Evolutionary conservation across 345 rosid species (phyloP).

Genomic region (Eucalyptus globulus): DNA sequence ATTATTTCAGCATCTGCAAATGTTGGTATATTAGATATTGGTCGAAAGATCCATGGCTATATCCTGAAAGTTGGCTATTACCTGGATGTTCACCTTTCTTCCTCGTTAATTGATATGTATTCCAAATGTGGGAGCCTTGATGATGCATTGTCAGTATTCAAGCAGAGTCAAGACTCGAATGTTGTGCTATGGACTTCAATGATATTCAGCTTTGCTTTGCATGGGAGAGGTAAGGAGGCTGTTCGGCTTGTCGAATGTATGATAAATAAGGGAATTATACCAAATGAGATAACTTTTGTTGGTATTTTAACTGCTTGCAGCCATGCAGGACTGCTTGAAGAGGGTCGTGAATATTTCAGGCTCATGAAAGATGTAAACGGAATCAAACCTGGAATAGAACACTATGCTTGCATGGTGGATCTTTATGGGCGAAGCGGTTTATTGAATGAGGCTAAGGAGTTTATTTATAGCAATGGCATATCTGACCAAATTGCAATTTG

Average conservation of each 20-base stretch:
- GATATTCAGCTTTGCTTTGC: constrained; percentile 32
- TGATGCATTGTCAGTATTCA: constrained; percentile 23
- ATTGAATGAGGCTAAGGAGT: constrained; percentile 24
- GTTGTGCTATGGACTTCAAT: constrained; percentile 40
- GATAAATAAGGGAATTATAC: constrained; percentile 16
- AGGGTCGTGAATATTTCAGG: constrained; percentile 26
- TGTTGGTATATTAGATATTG: constrained; percentile 16
- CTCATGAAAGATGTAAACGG: constrained; percentile 28
- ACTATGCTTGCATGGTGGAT: constrained; percentile 48
- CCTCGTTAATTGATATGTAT: constrained; percentile 42
- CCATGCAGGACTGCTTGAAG: constrained; percentile 36
- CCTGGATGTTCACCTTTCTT: constrained; percentile 25
- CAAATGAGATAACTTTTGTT: constrained; percentile 35
- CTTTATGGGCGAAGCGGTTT: constrained; percentile 41
- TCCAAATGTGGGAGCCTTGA: constrained; percentile 35
- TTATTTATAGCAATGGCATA: constrained; percentile 23
- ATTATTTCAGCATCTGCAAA: constrained; percentile 33
- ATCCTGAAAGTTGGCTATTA: constrained; percentile 29
- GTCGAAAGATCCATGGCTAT: constrained; percentile 31
- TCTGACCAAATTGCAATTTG: constrained; percentile 19
- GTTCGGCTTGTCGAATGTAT: constrained; percentile 13
- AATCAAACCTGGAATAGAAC: constrained; percentile 33
- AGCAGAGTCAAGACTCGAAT: constrained; percentile 3
- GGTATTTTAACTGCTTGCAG: constrained; percentile 45
- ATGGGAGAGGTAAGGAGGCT: constrained; percentile 34